A percentile compares a stretch with the other conserved stretches of the same genome.
Conservation (phyloP, 225 moss, liverwort and hornwort genomes). For the Lunularia cruciata region DNA sequence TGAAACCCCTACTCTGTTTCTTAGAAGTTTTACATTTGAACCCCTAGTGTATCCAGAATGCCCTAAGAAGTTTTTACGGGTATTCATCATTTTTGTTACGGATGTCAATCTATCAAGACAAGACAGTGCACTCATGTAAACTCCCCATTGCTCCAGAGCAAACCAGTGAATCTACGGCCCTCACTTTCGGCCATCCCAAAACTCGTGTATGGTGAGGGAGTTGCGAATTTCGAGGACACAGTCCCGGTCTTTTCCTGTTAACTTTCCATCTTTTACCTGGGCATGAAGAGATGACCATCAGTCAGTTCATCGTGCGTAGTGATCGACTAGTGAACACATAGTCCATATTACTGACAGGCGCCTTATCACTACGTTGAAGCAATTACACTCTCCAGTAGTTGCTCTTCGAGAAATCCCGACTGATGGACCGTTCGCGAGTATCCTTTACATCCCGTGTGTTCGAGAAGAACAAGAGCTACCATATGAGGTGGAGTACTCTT, state of each 20-base stretch:
- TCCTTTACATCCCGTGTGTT: neutral
- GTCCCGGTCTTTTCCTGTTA: neutral
- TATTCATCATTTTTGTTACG: too few species aligned
- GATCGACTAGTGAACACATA: neutral
- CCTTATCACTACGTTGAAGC: neutral
- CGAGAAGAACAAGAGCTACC: neutral
- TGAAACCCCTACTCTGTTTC: too few species aligned
- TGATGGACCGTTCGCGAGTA: constrained; percentile 14
- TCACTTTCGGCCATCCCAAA: neutral
- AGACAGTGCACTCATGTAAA: too few species aligned
- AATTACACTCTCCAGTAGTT: constrained; percentile 1
- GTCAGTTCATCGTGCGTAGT: neutral
- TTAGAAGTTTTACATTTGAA: too few species aligned
- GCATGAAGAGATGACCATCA: neutral
- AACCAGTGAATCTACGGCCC: neutral
- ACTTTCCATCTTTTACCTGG: neutral
- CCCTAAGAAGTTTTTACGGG: too few species aligned
- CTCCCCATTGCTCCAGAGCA: too few species aligned
- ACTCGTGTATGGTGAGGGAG: neutral
- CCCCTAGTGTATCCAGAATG: too few species aligned
- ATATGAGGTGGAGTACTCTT: neutral
- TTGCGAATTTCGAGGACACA: too few species aligned
- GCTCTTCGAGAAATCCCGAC: neutral
- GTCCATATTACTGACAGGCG: neutral
- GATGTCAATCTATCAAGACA: too few species aligned